Percentiles rank a stretch among this genome's conserved stretches.
phyloP scores from a whole-genome alignment of 768 basidiomycete species.

The Cystofilobasidium bisporidii region DNA sequence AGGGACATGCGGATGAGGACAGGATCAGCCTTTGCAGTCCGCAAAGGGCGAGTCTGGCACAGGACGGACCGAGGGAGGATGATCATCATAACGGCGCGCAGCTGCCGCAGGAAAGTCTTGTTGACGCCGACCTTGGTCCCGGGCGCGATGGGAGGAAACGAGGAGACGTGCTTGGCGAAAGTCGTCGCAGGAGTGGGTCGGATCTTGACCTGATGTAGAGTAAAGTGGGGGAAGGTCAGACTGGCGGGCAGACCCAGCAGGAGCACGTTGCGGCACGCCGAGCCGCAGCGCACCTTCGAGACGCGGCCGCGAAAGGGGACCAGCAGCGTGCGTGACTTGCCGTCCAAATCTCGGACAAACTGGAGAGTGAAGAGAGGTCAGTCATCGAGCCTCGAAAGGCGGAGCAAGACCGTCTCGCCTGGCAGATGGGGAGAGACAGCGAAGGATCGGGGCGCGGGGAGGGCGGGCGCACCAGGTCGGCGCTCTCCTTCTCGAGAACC shows the following conservation, averaged over 20 bases:
- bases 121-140: conserved; percentile 54
- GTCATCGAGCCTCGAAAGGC: neutral
- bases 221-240: neutral
- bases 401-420: too few species aligned
- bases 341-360: conserved; percentile 53
- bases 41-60: too few species aligned
- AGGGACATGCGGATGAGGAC: too few species aligned
- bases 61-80: conserved; percentile 53
- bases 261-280: too few species aligned
- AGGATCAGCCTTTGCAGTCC: too few species aligned
- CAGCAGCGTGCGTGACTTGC: conserved; percentile 51
- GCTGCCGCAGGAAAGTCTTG: conserved; percentile 58
- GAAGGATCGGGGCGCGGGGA: neutral
- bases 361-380: conserved; percentile 34
- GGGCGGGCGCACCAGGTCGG: conserved; percentile 36
- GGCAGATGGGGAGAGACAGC: neutral
- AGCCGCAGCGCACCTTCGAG: conserved; percentile 48
- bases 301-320: conserved; percentile 58
- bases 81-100: conserved; percentile 64
- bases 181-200: conserved; percentile 48
- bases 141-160: conserved; percentile 55
- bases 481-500: conserved; percentile 39
- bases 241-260: too few species aligned
- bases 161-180: conserved; percentile 48
- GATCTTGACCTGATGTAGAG: conserved; percentile 43